These are phyloP conservation scores for Anthracocystis setariae DNA, from an alignment of 1,284 basidiomycete species.

Conservation along the genomic window DNA sequence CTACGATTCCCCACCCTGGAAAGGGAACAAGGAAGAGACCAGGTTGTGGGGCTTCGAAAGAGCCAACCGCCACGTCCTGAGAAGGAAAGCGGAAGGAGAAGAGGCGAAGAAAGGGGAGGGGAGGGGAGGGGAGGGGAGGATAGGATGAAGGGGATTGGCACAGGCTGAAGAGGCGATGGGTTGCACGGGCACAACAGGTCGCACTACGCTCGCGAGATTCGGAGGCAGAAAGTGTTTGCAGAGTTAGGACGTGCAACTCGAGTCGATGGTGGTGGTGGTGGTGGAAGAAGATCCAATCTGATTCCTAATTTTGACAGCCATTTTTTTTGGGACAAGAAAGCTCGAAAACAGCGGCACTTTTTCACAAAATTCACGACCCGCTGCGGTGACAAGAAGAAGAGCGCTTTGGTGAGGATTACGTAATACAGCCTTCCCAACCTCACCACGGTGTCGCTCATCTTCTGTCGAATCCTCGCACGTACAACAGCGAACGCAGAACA, in stretches of 20 bases:
- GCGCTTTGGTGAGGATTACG: slow-evolving; percentile 8
- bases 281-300: background rate
- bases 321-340: slow-evolving; percentile 12
- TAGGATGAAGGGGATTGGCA: background rate
- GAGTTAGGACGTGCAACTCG: background rate
- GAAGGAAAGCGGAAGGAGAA: background rate
- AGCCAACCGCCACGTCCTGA: slow-evolving; percentile 17
- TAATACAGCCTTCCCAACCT: slow-evolving; percentile 9
- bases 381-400: slow-evolving; percentile 1
- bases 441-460: too few species aligned
- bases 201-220: background rate
- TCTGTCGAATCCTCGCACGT: too few species aligned
- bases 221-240: background rate
- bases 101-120: background rate
- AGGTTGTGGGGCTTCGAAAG: slow-evolving; percentile 52
- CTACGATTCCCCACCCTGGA: slow-evolving; percentile 26
- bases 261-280: slow-evolving; percentile 5
- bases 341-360: background rate
- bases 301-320: background rate
- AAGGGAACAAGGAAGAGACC: slow-evolving; percentile 25
- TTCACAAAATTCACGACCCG: slow-evolving; percentile 3
- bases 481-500: too few species aligned
- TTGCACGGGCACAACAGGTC: background rate
- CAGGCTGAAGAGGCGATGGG: background rate
- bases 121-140: background rate